Percentiles rank a stretch among this genome's conserved stretches.
Evolutionary conservation across 1,139 yeast species (phyloP).

Genomic region (Hyphopichia khmerensis): DNA sequence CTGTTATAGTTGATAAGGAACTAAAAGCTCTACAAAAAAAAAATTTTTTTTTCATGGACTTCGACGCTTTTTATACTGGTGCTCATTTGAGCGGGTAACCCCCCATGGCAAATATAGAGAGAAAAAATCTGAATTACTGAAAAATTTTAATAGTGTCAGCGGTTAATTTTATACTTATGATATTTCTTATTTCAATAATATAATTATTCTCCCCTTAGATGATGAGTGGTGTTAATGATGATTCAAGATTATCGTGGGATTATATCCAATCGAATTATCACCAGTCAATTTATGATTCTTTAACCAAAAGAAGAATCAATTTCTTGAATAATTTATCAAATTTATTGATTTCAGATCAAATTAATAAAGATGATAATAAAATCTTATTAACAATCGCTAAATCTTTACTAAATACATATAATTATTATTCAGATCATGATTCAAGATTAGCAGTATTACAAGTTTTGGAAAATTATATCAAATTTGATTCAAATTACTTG

Average conservation of each 20-base stretch:
- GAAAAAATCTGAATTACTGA: not conserved
- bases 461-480: constrained; percentile 35
- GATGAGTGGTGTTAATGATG: constrained; percentile 1
- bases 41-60: not conserved
- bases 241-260: constrained; percentile 17
- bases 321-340: constrained; percentile 18
- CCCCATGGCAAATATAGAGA: too few relatives aligned
- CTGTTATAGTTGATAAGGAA: constrained; percentile 63
- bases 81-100: constrained; percentile 10
- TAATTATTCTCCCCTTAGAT: not conserved
- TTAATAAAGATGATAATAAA: constrained; percentile 16
- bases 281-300: constrained; percentile 31
- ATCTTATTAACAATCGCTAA: constrained; percentile 14
- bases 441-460: constrained; percentile 43
- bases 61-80: not conserved
- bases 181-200: too few relatives aligned
- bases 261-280: constrained; percentile 19
- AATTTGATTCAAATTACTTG: constrained; percentile 29
- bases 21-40: constrained; percentile 13
- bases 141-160: not conserved
- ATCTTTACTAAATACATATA: constrained; percentile 42
- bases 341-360: constrained; percentile 12
- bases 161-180: too few relatives aligned
- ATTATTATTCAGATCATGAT: constrained; percentile 50
- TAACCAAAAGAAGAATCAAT: constrained; percentile 33